Evolutionary conservation across 306 rosid genomes (phyloP).

Genomic region (Citrullus mucosospermus): DNA sequence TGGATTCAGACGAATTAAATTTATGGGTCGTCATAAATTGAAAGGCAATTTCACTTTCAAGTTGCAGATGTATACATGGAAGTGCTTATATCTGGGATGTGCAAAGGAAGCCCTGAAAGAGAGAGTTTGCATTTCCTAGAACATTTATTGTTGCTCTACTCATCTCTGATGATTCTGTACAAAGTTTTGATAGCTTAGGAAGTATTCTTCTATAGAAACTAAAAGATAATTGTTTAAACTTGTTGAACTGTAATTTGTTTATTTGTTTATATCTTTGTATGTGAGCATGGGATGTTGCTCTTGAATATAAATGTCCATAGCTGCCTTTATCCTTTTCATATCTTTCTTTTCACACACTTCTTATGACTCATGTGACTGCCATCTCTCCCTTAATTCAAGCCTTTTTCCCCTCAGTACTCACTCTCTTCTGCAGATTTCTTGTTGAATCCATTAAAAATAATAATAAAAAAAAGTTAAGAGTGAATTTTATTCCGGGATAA

Average conservation of each 20-base stretch:
- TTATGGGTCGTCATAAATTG: background rate
- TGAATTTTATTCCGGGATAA: no score
- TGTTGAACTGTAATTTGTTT: conserved; percentile 4
- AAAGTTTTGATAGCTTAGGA: conserved; percentile 2
- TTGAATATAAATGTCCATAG: background rate
- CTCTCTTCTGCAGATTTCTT: no score
- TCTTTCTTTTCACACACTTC: background rate
- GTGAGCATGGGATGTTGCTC: background rate
- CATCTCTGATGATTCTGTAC: conserved; percentile 1
- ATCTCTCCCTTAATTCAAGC: background rate
- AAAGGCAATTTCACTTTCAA: background rate
- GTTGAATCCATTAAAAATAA: no score
- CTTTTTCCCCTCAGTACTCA: no score
- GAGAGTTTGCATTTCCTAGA: background rate
- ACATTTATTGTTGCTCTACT: background rate
- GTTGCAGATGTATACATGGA: background rate
- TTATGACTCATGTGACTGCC: background rate
- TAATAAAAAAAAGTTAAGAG: no score
- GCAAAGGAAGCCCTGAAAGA: background rate
- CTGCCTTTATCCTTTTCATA: background rate
- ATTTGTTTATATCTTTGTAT: conserved; percentile 6
- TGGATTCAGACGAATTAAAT: background rate
- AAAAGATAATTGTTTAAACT: background rate
- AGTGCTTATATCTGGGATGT: background rate
- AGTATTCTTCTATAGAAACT: background rate